Evolutionary conservation across 306 rosid species (phyloP), one percentile per base, ranked within the genome.

Genomic region (Hippophae rhamnoides): DNA sequence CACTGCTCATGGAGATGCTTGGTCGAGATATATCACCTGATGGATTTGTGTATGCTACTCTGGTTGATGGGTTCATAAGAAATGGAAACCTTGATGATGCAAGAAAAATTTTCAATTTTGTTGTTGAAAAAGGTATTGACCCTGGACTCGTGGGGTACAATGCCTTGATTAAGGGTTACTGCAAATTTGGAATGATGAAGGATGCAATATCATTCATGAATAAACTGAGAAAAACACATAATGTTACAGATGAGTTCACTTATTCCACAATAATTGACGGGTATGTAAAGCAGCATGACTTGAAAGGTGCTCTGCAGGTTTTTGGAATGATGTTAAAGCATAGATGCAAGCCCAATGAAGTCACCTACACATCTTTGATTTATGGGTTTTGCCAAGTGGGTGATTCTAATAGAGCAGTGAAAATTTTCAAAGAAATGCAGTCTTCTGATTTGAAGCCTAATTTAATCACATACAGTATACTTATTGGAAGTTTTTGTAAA

Each of bases 101-200:
- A 27, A 82, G 65, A 63, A 73, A 72, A n/a, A 56, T 86, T 18
- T 90, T 86, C 69, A 69, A 79, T 41, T 58, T 70, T 6, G 26
- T 78, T 59, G 75, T 69, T 64, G 69, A 69, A 51, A 67, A 74
- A 67, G 88, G 83, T 68, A 47, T 75, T 57, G 82, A 73, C 60
- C 95, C 82, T 49, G 90, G 80, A 58, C 45, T 74, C 60, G 95
- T 84, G 13, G 95, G 81, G 18, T 90, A 80, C 58, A 90, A 90
- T 75, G 83, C 85, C 74, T 82, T 84, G 90, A 84, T 89, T 59
- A 86, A 86, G 72, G 94, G 95, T 67, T 82, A 78, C 57, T 89
- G 93, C 75, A 89, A 76, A 82, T 70, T 72, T n/a, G 90, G 95
- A 57, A 74, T 62, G 81, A 84, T 90, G 84, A 64, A 52, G 13